Conservation (phyloP, 345 rosid genomes). For the rapeseed (Brassica napus) region DNA sequence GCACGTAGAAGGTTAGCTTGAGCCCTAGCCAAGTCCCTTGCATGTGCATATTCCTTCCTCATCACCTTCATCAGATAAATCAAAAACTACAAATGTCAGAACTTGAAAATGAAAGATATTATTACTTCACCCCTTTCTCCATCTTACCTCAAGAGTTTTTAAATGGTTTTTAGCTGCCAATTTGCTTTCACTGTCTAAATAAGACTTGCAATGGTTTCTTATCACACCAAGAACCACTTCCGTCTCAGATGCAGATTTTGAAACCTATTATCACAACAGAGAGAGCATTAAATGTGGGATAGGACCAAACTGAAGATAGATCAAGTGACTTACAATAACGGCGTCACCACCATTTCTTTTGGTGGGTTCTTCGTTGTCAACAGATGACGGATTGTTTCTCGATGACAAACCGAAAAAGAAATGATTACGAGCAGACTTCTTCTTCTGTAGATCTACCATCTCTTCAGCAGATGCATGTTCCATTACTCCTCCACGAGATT, state of each 20-base stretch:
- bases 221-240: constrained; percentile 90
- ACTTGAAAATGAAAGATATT: constrained; percentile 9
- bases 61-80: no score
- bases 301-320: constrained; percentile 26
- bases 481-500: constrained; percentile 65
- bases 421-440: constrained; percentile 75
- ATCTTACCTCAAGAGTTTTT: constrained; percentile 69
- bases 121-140: constrained; percentile 13
- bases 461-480: constrained; percentile 86
- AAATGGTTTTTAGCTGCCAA: constrained; percentile 70
- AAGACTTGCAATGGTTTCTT: constrained; percentile 68
- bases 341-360: constrained; percentile 68
- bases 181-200: constrained; percentile 56
- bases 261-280: constrained; percentile 51
- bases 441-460: constrained; percentile 68
- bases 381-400: no score
- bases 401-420: constrained; percentile 72
- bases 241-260: constrained; percentile 82
- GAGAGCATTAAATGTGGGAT: constrained; percentile 3
- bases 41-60: constrained; percentile 84
- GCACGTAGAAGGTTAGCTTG: constrained; percentile 89
- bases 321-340: constrained; percentile 62
- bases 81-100: constrained; percentile 33
- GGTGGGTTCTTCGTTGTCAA: constrained; percentile 46
- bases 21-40: constrained; percentile 75